Conservation (phyloP, 495 filamentous ascomycete species). For the Hypoxylon rickii region DNA sequence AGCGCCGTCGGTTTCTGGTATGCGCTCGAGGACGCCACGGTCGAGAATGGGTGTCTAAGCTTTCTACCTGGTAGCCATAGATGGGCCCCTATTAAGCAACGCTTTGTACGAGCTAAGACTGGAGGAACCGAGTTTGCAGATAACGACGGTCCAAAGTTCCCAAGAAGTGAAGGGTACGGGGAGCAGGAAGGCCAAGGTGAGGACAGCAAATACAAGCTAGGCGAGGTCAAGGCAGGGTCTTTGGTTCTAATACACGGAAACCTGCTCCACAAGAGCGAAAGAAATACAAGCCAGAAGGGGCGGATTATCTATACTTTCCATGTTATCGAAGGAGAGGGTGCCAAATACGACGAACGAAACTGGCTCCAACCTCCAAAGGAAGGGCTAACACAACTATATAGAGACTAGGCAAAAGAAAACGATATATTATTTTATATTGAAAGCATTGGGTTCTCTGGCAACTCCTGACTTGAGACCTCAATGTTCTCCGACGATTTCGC, state of each 20-base stretch:
- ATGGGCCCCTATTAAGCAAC: slow-evolving; percentile 62
- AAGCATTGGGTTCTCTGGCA: too few species aligned
- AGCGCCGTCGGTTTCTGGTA: slow-evolving; percentile 95
- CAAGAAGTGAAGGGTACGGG: slow-evolving; percentile 48
- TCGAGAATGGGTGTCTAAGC: slow-evolving; percentile 83
- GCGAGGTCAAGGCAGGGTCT: slow-evolving; percentile 84
- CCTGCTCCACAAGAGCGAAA: slow-evolving; percentile 93
- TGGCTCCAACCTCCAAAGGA: slow-evolving; percentile 85
- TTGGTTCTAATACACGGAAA: slow-evolving; percentile 97
- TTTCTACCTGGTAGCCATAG: slow-evolving; percentile 82
- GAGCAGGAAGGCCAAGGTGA: slow-evolving; percentile 31
- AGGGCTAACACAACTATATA: slow-evolving; percentile 74
- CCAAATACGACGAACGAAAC: slow-evolving; percentile 80
- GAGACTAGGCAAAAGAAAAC: slow-evolving; percentile 13
- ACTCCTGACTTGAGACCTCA: too few species aligned
- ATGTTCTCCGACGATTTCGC: too few species aligned
- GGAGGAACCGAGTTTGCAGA: slow-evolving; percentile 57
- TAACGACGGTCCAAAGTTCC: slow-evolving; percentile 49
- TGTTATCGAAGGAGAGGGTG: slow-evolving; percentile 83
- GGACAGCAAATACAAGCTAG: slow-evolving; percentile 65
- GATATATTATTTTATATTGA: not conserved
- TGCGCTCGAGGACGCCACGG: slow-evolving; percentile 87
- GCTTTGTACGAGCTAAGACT: slow-evolving; percentile 70
- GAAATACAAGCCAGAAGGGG: slow-evolving; percentile 80
- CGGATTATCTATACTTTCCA: slow-evolving; percentile 98